Evolutionary conservation across 768 basidiomycete species (phyloP).

Genomic region (Sporobolomyces roseus): DNA sequence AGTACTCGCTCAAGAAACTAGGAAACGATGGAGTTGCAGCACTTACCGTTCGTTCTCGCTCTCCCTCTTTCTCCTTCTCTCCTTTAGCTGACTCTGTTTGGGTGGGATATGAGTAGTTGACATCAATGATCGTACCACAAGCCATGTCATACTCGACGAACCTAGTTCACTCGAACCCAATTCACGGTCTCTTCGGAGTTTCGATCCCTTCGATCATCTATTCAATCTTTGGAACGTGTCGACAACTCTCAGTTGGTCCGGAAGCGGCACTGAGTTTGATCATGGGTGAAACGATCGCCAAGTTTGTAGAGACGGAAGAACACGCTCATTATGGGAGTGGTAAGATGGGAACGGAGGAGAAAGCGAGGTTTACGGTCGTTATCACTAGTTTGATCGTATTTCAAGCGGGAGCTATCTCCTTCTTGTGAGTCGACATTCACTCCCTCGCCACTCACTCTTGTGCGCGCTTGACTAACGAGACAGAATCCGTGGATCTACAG

Average conservation of each 20-base stretch:
- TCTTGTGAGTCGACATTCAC: constrained; percentile 19
- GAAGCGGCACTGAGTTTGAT: constrained; percentile 44
- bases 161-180: constrained; percentile 40
- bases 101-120: constrained; percentile 21
- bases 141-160: constrained; percentile 43
- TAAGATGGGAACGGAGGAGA: constrained; percentile 2
- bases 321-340: constrained; percentile 27
- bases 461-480: too few species aligned
- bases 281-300: constrained; percentile 34
- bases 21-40: constrained; percentile 39
- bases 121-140: constrained; percentile 44
- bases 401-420: constrained; percentile 32
- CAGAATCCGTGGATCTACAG: constrained; percentile 16
- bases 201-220: constrained; percentile 44
- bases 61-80: not conserved
- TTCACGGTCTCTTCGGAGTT: constrained; percentile 44
- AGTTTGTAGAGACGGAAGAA: constrained; percentile 30
- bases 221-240: constrained; percentile 42
- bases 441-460: not conserved
- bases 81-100: not conserved
- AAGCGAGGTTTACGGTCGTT: constrained; percentile 5
- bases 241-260: constrained; percentile 44
- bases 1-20: constrained; percentile 32
- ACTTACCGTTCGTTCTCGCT: constrained; percentile 29
- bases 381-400: constrained; percentile 29